phyloP scores from a whole-genome alignment of 805 yeast species.

The Geotrichum ghanense region DNA sequence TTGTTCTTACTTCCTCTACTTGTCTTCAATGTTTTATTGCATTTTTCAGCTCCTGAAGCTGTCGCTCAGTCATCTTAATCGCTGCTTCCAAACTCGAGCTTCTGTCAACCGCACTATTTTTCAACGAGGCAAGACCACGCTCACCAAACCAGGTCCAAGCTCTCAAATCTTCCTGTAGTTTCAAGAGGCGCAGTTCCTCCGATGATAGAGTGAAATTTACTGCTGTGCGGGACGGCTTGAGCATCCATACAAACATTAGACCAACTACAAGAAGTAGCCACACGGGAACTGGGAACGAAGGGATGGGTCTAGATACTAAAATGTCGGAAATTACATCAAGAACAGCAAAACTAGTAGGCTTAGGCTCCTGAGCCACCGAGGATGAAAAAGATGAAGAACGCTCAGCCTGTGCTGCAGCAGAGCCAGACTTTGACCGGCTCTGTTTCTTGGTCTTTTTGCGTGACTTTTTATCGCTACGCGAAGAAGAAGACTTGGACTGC shows the following conservation, averaged over 20 bases:
- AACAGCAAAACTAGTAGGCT: constrained; percentile 4
- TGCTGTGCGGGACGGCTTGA: too few species aligned
- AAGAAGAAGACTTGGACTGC: constrained; percentile 4
- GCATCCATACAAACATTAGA: not conserved
- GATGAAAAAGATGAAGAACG: constrained; percentile 1
- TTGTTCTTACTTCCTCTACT: too few species aligned
- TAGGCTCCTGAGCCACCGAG: not conserved
- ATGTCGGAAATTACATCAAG: constrained; percentile 5
- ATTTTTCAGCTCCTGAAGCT: too few species aligned
- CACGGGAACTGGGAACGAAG: constrained; percentile 8
- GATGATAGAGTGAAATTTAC: too few species aligned
- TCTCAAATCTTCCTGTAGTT: constrained; percentile 40
- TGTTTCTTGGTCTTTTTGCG: constrained; percentile 10
- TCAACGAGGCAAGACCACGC: too few species aligned
- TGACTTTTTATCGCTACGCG: constrained; percentile 1
- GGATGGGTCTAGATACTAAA: constrained; percentile 4
- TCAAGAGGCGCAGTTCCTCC: constrained; percentile 11
- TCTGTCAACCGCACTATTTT: too few species aligned
- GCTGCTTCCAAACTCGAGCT: too few species aligned
- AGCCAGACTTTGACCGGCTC: constrained; percentile 5
- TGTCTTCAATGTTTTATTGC: too few species aligned
- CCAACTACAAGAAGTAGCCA: constrained; percentile 5
- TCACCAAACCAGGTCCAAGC: constrained; percentile 66
- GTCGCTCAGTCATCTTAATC: too few species aligned
- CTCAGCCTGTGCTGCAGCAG: constrained; percentile 7